phyloP scores from a whole-genome alignment of 2,329 filamentous ascomycete genomes.

The Phyllosticta paracitricarpa region DNA sequence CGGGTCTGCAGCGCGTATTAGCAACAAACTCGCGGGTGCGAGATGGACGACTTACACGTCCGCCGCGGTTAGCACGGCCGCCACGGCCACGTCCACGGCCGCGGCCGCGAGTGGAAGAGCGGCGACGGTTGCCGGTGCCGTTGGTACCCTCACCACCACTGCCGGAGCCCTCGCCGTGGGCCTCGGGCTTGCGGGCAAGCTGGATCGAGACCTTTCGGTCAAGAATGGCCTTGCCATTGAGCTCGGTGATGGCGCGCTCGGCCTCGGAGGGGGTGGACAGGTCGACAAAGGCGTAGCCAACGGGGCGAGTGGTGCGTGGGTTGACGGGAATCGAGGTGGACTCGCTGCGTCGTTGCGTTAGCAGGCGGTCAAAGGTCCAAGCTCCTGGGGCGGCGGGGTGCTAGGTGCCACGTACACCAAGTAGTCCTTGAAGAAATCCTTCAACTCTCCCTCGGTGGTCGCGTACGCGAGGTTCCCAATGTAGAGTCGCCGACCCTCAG shows the following conservation, averaged over 20 bases:
- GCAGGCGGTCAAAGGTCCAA: conserved; percentile 2
- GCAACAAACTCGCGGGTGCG: not conserved
- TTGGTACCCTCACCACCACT: conserved; percentile 65
- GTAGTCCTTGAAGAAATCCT: conserved; percentile 99
- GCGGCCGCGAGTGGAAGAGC: conserved; percentile 45
- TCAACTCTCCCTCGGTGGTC: conserved; percentile 99
- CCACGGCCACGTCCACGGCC: conserved; percentile 52
- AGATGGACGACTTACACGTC: conserved; percentile 53
- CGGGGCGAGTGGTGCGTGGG: conserved; percentile 94
- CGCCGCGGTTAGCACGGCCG: conserved; percentile 51
- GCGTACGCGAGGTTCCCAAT: conserved; percentile 99
- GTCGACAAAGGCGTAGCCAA: conserved; percentile 98
- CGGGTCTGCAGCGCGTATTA: conserved; percentile 1
- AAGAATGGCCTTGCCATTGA: conserved; percentile 94
- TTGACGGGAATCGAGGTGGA: conserved; percentile 99
- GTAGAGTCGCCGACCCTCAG: conserved; percentile 98
- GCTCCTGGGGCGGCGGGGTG: not conserved
- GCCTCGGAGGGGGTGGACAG: conserved; percentile 90
- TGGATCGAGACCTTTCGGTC: conserved; percentile 99
- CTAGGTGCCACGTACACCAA: conserved; percentile 68
- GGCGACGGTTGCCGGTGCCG: conserved; percentile 44
- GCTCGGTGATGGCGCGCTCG: conserved; percentile 86
- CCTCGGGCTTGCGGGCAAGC: conserved; percentile 93
- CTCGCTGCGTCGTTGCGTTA: conserved; percentile 53
- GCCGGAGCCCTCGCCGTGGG: conserved; percentile 60